Percentiles rank a stretch among this genome's conserved stretches.
phyloP scores from a whole-genome alignment of 2,329 filamentous ascomycete species.

The Huntiella bhutanensis region DNA sequence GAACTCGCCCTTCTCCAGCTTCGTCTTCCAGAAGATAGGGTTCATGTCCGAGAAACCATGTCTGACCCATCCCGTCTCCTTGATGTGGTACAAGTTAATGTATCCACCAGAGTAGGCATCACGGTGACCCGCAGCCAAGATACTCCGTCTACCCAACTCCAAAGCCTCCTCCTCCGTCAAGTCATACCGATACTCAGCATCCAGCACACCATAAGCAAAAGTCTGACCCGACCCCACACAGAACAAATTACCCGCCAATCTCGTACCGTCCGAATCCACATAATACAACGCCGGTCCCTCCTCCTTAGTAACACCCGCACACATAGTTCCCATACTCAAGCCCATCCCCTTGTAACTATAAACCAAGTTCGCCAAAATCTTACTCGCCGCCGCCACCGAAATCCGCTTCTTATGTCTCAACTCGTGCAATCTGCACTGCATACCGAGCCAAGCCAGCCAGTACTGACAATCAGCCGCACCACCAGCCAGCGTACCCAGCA shows the following conservation, averaged over 20 bases:
- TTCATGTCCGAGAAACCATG: conserved; percentile 97
- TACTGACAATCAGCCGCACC: conserved; percentile 99
- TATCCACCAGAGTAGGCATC: conserved; percentile 97
- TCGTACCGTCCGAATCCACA: conserved; percentile 90
- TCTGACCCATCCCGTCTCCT: conserved; percentile 97
- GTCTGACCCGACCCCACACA: conserved; percentile 97
- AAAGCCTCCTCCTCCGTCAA: conserved; percentile 73
- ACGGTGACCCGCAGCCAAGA: conserved; percentile 86
- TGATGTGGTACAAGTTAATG: conserved; percentile 98
- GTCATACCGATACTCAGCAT: conserved; percentile 87
- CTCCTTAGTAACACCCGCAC: conserved; percentile 83
- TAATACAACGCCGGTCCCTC: conserved; percentile 98
- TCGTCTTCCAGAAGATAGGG: conserved; percentile 99
- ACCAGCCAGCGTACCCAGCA: conserved; percentile 95
- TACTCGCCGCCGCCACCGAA: conserved; percentile 88
- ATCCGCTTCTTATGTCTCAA: conserved; percentile 98
- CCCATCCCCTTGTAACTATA: conserved; percentile 99
- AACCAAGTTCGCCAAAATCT: conserved; percentile 95
- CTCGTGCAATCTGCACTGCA: conserved; percentile 98
- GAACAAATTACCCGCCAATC: conserved; percentile 85
- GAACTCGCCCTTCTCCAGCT: conserved; percentile 96
- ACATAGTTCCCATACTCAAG: conserved; percentile 98
- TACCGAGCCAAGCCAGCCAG: conserved; percentile 96
- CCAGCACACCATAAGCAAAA: conserved; percentile 93
- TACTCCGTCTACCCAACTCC: conserved; percentile 77